A percentile compares a stretch with the other conserved stretches of the same genome.
Conservation (phyloP, 768 basidiomycete species). For the Russula brevipes region DNA sequence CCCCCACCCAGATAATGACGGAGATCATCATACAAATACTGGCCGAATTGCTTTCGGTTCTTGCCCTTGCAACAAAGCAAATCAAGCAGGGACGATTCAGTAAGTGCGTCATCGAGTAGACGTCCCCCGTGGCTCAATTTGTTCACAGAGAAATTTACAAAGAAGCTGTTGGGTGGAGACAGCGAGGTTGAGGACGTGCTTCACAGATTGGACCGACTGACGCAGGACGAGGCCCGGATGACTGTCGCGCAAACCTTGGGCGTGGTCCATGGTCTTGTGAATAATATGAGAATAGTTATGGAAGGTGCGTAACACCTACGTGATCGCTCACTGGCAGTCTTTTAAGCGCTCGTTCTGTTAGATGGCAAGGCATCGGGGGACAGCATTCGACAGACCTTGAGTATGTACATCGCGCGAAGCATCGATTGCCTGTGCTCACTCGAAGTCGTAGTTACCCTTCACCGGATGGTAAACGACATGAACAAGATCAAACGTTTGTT, state of each 20-base stretch:
- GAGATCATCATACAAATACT: not conserved
- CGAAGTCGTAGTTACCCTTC: not conserved
- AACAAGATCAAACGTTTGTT: not conserved
- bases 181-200: not conserved
- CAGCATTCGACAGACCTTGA: not conserved
- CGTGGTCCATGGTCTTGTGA: not conserved
- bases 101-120: not conserved
- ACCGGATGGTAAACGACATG: not conserved
- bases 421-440: not conserved
- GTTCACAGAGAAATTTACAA: slow-evolving; percentile 2
- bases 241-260: not conserved
- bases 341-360: not conserved
- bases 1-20: not conserved
- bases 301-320: not conserved
- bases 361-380: slow-evolving; percentile 1
- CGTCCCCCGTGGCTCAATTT: not conserved
- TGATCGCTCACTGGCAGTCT: not conserved
- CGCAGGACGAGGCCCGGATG: not conserved
- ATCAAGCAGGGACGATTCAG: slow-evolving; percentile 6
- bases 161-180: slow-evolving; percentile 8
- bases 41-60: slow-evolving; percentile 4
- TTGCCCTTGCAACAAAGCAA: slow-evolving; percentile 11
- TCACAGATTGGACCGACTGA: not conserved
- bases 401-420: not conserved
- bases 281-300: not conserved